Evolutionary conservation across 2,329 filamentous ascomycete species (phyloP), one percentile per base, ranked within the genome.

Genomic region (Pleoardoris graminearum): DNA sequence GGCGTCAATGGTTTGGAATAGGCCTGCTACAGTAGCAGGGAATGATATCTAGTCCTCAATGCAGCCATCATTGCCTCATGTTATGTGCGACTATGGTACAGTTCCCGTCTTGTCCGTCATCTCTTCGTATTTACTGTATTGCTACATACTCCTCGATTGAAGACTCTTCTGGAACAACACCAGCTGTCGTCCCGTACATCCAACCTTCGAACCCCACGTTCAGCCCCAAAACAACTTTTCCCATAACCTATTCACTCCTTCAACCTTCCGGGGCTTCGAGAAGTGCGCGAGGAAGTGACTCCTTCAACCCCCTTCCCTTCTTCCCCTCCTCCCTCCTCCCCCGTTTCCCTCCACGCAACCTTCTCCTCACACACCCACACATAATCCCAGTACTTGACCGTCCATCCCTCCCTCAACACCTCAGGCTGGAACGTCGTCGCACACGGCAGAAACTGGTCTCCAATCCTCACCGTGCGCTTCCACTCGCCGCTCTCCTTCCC

Each of bases 371-470:
- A 71, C 25, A 59, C 55, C 76, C 76, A 78, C 33, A 62, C 62
- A 52, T 65, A 68, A 8, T 69, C 67, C 38, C 58, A 61, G 62
- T 65, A 71, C 43, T 45, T 61, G 1, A 77, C 60, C 51, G 55
- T 59, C 0, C 58, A 65, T 5, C 70, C 75, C 17, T 68, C 14
- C 16, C 42, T 51, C 57, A 76, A 35, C 19, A 61, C 49, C 50
- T 63, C 68, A 2, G 58, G 51, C 50, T 69, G 62, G 45, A 74
- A 75, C 27, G 68, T 62, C 16, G 70, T 59, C 0, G 63, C 64
- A 61, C 76, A 78, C 16, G 77, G 77, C 58, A 79, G 16, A 44
- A 72, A 77, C 38, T 60, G 44, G 44, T 68, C 63, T 1, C 76
- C 76, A 12, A 77, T 61, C 57, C 71, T 71, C 4, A 69, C 67